Evolutionary conservation across 2,329 filamentous ascomycete species (phyloP).

Genomic region (Diaporthe sp.): DNA sequence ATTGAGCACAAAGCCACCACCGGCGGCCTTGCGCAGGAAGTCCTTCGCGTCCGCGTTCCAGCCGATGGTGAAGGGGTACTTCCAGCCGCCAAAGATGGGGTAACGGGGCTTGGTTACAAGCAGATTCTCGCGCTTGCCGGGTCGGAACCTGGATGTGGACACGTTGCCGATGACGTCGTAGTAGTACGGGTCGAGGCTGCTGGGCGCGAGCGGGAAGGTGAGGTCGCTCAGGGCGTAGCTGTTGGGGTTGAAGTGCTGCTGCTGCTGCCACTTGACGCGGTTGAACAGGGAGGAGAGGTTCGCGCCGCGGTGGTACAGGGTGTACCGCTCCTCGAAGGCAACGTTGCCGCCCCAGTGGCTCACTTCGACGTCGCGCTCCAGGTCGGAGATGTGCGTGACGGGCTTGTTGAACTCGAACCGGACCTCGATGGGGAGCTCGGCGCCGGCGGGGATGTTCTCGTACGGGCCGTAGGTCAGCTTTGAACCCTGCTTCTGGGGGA

Average conservation of each 20-base stretch:
- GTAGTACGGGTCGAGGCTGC: slow-evolving; percentile 91
- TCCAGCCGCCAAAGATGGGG: slow-evolving; percentile 98
- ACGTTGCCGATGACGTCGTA: slow-evolving; percentile 97
- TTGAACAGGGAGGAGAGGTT: slow-evolving; percentile 80
- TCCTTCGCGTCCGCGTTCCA: slow-evolving; percentile 90
- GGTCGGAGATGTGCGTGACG: slow-evolving; percentile 79
- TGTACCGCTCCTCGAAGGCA: slow-evolving; percentile 94
- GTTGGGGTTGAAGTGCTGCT: slow-evolving; percentile 81
- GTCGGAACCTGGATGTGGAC: slow-evolving; percentile 90
- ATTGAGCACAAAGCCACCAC: slow-evolving; percentile 85
- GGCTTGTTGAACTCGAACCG: slow-evolving; percentile 98
- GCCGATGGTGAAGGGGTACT: slow-evolving; percentile 95
- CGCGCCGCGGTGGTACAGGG: slow-evolving; percentile 87
- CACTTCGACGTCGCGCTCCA: slow-evolving; percentile 94
- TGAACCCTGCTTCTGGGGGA: slow-evolving; percentile 84
- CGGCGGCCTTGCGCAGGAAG: slow-evolving; percentile 77
- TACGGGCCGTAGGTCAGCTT: slow-evolving; percentile 94
- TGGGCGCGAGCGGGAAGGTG: slow-evolving; percentile 81
- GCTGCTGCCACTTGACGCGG: slow-evolving; percentile 80
- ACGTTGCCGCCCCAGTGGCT: slow-evolving; percentile 99
- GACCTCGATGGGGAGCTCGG: slow-evolving; percentile 78
- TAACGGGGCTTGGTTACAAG: slow-evolving; percentile 95
- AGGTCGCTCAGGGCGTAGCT: slow-evolving; percentile 86
- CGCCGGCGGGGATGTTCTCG: slow-evolving; percentile 83
- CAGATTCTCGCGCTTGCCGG: slow-evolving; percentile 80